A percentile compares a stretch with the other conserved stretches of the same genome.
phyloP scores from a whole-genome alignment of 768 basidiomycete genomes.

The Trametes sanguinea region DNA sequence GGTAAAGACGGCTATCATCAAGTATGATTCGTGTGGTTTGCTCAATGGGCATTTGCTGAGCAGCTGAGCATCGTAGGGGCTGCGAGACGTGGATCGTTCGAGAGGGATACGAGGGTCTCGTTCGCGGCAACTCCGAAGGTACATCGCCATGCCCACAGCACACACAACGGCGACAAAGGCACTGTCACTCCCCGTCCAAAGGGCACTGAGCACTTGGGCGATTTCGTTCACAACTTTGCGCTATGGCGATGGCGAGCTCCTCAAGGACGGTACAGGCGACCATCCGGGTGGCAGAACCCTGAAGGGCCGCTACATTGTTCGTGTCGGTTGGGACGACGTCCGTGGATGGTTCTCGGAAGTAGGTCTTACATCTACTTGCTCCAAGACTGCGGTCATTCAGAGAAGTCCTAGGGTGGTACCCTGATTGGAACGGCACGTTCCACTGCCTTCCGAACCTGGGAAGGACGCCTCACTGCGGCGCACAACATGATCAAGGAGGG shows the following conservation, averaged over 20 bases:
- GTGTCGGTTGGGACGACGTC: slow-evolving; percentile 98
- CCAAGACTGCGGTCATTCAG: slow-evolving; percentile 3
- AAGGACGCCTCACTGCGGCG: slow-evolving; percentile 88
- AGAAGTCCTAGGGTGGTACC: slow-evolving; percentile 73
- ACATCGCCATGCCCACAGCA: slow-evolving; percentile 22
- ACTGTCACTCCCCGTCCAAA: slow-evolving; percentile 27
- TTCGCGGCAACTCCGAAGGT: slow-evolving; percentile 76
- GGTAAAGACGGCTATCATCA: slow-evolving; percentile 89
- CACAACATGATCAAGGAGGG: slow-evolving; percentile 93
- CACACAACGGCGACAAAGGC: slow-evolving; percentile 24
- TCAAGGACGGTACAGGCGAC: slow-evolving; percentile 83
- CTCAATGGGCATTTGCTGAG: background rate
- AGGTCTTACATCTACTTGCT: slow-evolving; percentile 26
- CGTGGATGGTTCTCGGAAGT: slow-evolving; percentile 92
- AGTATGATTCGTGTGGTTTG: slow-evolving; percentile 48
- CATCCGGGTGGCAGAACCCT: slow-evolving; percentile 65
- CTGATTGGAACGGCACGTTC: slow-evolving; percentile 94
- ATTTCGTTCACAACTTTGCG: slow-evolving; percentile 71
- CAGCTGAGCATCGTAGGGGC: slow-evolving; percentile 54
- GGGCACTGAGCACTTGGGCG: slow-evolving; percentile 26
- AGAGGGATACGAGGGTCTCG: slow-evolving; percentile 98
- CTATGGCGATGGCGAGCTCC: slow-evolving; percentile 77
- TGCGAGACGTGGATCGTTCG: slow-evolving; percentile 96
- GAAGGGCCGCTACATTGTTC: slow-evolving; percentile 89
- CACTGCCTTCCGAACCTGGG: slow-evolving; percentile 76